A percentile compares a stretch with the other conserved stretches of the same genome.
phyloP scores from a whole-genome alignment of 805 yeast species.

The Sugiyamaella floridensis region DNA sequence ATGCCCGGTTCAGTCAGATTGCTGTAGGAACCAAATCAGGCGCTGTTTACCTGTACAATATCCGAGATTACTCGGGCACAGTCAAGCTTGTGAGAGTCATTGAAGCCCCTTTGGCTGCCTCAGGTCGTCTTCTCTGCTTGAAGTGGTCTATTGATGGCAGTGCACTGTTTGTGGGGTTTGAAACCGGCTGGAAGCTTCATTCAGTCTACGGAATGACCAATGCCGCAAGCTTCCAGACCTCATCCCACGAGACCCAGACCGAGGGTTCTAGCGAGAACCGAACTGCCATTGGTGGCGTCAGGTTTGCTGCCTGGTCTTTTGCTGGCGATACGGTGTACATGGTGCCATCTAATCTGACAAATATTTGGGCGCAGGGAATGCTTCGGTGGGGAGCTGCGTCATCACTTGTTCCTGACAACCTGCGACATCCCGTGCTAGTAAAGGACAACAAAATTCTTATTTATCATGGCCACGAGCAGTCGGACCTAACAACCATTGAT shows the following conservation, averaged over 20 bases:
- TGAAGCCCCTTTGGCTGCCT: conserved; percentile 21
- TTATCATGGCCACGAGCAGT: conserved; percentile 43
- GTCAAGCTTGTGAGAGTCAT: conserved; percentile 29
- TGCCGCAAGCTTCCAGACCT: conserved; percentile 33
- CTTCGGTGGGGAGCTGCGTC: conserved; percentile 28
- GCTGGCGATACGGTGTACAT: conserved; percentile 34
- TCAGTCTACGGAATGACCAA: conserved; percentile 44
- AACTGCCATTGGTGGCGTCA: conserved; percentile 24
- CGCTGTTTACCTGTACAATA: conserved; percentile 32
- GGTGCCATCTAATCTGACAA: conserved; percentile 16
- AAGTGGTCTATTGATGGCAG: conserved; percentile 36
- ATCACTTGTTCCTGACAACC: conserved; percentile 23
- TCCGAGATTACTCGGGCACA: conserved; percentile 32
- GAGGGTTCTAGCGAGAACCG: conserved; percentile 6
- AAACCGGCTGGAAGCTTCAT: conserved; percentile 43
- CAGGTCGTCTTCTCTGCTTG: conserved; percentile 24
- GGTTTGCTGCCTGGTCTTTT: conserved; percentile 30
- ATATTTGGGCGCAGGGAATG: conserved; percentile 22
- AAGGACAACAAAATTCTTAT: conserved; percentile 37
- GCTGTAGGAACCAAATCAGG: conserved; percentile 37
- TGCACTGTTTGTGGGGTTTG: conserved; percentile 28
- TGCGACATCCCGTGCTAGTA: conserved; percentile 39
- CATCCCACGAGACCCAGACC: not conserved
- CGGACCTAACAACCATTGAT: conserved; percentile 34
- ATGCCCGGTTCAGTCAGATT: conserved; percentile 36